These are phyloP conservation scores for Exophiala xenobiotica DNA, from an alignment of 2,329 filamentous ascomycete species.

Conservation along the genomic window DNA sequence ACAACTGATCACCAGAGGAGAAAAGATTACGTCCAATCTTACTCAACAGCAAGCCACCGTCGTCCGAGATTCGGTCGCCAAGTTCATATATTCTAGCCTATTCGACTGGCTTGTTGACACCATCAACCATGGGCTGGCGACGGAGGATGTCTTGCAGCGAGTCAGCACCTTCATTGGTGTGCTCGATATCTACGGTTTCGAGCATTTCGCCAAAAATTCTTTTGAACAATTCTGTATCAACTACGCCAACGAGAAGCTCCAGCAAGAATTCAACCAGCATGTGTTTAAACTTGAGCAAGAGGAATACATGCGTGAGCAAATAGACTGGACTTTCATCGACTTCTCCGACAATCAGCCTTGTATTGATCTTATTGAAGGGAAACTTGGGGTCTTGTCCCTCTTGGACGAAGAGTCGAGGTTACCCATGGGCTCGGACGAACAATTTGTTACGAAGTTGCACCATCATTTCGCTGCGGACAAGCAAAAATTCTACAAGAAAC, in stretches of 20 bases:
- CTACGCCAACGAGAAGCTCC: slow-evolving; percentile 98
- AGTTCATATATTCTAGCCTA: slow-evolving; percentile 96
- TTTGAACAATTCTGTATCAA: slow-evolving; percentile 99
- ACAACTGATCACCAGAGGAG: slow-evolving; percentile 90
- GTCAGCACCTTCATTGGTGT: slow-evolving; percentile 94
- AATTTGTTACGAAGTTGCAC: slow-evolving; percentile 94
- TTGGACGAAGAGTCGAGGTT: slow-evolving; percentile 94
- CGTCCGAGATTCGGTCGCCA: slow-evolving; percentile 94
- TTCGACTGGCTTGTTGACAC: slow-evolving; percentile 99
- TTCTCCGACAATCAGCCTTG: slow-evolving; percentile 99
- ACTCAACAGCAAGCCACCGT: slow-evolving; percentile 91
- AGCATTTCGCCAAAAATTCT: slow-evolving; percentile 99
- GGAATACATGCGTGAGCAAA: slow-evolving; percentile 92
- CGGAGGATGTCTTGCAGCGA: slow-evolving; percentile 77
- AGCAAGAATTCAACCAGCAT: slow-evolving; percentile 98
- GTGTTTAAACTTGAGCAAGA: slow-evolving; percentile 99
- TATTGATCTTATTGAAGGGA: slow-evolving; percentile 97
- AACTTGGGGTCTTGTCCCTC: slow-evolving; percentile 86
- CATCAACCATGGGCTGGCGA: slow-evolving; percentile 87
- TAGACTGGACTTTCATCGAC: slow-evolving; percentile 99
- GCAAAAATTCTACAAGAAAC: slow-evolving; percentile 98
- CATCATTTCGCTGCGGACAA: slow-evolving; percentile 89
- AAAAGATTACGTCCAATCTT: slow-evolving; percentile 95
- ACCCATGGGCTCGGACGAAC: slow-evolving; percentile 95
- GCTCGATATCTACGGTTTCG: slow-evolving; percentile 98